phyloP scores from a whole-genome alignment of 305 asterid species.

The Rubia tinctorum region DNA sequence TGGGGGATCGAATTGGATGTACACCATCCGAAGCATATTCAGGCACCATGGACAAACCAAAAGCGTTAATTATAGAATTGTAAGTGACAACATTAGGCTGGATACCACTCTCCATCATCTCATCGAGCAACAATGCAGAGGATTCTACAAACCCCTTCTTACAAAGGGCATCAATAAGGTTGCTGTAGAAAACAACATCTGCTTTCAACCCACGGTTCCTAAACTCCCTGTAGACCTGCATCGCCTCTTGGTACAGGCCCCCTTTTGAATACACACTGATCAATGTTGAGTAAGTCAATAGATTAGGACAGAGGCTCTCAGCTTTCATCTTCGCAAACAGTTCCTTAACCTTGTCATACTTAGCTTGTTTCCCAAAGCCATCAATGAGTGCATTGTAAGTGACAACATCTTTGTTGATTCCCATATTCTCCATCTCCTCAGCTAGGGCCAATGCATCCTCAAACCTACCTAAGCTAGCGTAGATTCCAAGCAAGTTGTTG shows the following conservation, averaged over 20 bases:
- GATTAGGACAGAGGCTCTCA: conserved; percentile 63
- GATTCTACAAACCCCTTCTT: conserved; percentile 84
- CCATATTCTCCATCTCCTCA: conserved; percentile 87
- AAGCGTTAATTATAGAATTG: conserved; percentile 91
- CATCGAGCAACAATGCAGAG: conserved; percentile 71
- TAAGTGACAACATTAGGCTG: conserved; percentile 96
- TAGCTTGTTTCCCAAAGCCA: conserved; percentile 89
- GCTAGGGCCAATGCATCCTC: conserved; percentile 76
- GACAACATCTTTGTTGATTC: conserved; percentile 89
- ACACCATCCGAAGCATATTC: conserved; percentile 30
- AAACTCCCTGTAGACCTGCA: conserved; percentile 66
- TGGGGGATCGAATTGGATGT: conserved; percentile 33
- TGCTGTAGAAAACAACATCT: conserved; percentile 93
- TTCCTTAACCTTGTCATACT: conserved; percentile 68
- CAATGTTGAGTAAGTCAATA: conserved; percentile 75
- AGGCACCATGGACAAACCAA: conserved; percentile 51
- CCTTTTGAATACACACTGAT: conserved; percentile 85
- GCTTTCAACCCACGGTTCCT: conserved; percentile 75
- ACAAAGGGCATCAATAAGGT: conserved; percentile 86
- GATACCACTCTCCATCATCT: conserved; percentile 90
- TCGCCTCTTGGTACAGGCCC: conserved; percentile 62
- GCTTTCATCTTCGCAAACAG: conserved; percentile 68
- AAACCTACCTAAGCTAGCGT: conserved; percentile 82
- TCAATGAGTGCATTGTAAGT: conserved; percentile 88
- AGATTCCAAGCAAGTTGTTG: conserved; percentile 76